Base-by-base conservation (phyloP, 129 eudicot species). In the Gnaphalium uliginosum region DNA sequence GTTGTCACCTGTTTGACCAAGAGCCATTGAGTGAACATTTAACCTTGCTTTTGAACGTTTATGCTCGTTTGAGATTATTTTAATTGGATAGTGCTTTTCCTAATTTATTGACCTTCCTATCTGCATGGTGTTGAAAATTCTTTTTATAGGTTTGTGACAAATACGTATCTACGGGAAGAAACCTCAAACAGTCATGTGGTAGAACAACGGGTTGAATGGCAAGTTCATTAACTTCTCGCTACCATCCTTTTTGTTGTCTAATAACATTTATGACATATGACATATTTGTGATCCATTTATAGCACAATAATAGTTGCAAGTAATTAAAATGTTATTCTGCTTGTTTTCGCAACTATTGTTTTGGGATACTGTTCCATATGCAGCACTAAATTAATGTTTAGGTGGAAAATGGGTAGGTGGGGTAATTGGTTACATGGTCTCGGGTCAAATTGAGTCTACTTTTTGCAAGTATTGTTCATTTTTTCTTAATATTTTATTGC, bases 161-260 rank as follows among this genome's bases (percentile, higher is more conserved):
- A 93, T 76, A 93, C 84, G 76, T 93, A 93, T 80, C 98, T 93
- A 76, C 92, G 93, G 71, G 98, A 93, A 84, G 98, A 93, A 84
- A 93, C 93, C 61, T 93, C 96, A 29, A 85, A 87, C 75, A 93
- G 97, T 83, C 96, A 93, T 65, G 98, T 89, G 85, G 98, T 93
- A 74, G 98, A 93, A 86, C 98, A 93, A 77, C 87, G 98, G 51
- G 98, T 93, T 71, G 98, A 93, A 88, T 93, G 98, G 98, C 78
- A 91, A 85, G 92, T 90, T 43, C 73, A 65, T 4, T 53, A n/a
- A 27, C 6, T 67, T 19, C 4, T 53, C 11, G 13, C 4, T 5
- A 19, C 25, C 25, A 2, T 56, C 26, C 26, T 53, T 53, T 53
- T 1, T 19, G 6, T 53, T 53, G 8, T 53, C 22, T 5, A 53